phyloP scores from a whole-genome alignment of 2,329 filamentous ascomycete genomes.

The Colletotrichum neosansevieriae region DNA sequence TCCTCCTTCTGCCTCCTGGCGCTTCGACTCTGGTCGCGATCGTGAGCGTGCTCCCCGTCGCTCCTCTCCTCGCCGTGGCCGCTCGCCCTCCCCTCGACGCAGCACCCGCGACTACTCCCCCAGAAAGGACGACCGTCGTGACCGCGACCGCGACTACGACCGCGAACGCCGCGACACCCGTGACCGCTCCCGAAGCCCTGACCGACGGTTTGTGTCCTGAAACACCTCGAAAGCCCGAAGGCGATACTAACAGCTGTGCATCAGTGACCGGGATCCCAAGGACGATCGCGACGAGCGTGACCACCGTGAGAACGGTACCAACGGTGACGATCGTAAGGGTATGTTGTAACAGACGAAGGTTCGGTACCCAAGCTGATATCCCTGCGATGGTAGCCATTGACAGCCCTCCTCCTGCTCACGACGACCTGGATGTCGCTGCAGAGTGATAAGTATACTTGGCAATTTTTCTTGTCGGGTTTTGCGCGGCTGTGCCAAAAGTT shows the following conservation, averaged over 20 bases:
- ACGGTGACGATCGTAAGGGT: conserved; percentile 94
- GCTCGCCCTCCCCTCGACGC: conserved; percentile 83
- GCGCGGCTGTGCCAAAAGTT: conserved; percentile 38
- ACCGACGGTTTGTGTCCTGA: conserved; percentile 62
- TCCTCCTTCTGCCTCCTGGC: conserved; percentile 97
- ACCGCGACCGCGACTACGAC: conserved; percentile 83
- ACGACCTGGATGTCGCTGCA: conserved; percentile 90
- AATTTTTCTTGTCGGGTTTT: conserved; percentile 35
- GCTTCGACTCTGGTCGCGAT: conserved; percentile 92
- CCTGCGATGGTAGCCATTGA: conserved; percentile 66
- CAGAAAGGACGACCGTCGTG: conserved; percentile 87
- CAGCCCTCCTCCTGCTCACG: conserved; percentile 85
- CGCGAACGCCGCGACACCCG: conserved; percentile 80
- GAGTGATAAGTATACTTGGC: conserved; percentile 65
- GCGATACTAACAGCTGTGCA: conserved; percentile 48
- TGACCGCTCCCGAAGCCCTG: conserved; percentile 81
- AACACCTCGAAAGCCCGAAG: background rate
- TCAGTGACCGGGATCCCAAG: conserved; percentile 66
- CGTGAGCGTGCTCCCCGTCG: conserved; percentile 74
- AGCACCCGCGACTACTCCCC: conserved; percentile 85
- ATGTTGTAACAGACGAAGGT: conserved; percentile 43
- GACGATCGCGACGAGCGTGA: conserved; percentile 80
- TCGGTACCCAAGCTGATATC: conserved; percentile 33
- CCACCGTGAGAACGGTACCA: conserved; percentile 80
- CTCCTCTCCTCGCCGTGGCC: conserved; percentile 72